Base-by-base conservation (phyloP, 2,329 filamentous ascomycete genomes). In the Beauveria brongniartii region DNA sequence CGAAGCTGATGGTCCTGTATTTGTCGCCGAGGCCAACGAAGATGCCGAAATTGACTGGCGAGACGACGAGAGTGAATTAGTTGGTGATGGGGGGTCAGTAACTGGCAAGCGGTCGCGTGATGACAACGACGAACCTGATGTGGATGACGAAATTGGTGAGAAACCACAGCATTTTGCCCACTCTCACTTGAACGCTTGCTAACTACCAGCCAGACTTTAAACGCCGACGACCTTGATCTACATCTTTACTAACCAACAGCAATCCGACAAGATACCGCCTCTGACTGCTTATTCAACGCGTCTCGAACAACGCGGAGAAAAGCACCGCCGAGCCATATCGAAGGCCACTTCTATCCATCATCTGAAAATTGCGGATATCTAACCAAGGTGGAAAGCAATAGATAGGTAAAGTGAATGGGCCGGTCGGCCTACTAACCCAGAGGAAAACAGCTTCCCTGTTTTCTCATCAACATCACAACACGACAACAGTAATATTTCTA, bases 181-280 rank as follows among this genome's bases (percentile, higher is more conserved):
- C 5, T n/a, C 14, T 52, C 22, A 18, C 34, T 16, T 52, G 28
- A 44, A 18, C 20, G 28, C 18, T 60, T 64, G 56, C 74, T 76
- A 69, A 78, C 66, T 58, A 64, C 16, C 62, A 64, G 44, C 62
- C 66, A 74, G 81, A 81, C 69, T 69, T 74, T 71, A 84, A 82
- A 73, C 81, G 81, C 67, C 77, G 76, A 69, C 80, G 81, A 61
- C 76, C 72, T 53, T 72, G 53, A 70, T 64, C 51, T 47, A 58
- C 37, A 20, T 57, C 47, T 47, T 46, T 48, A 54, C 58, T 61
- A 61, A 61, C 58, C 40, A 47, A 41, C 58, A 61, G 44, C 37
- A 44, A 0, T 78, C 10, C 41, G 20, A 34, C 26, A 43, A 28
- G 7, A 26, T 6, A n/a, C 24, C 44, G 20, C 12, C 10, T 12